These are phyloP conservation scores for Lactarius sp. DNA, from an alignment of 768 basidiomycete species.

Conservation along the genomic window DNA sequence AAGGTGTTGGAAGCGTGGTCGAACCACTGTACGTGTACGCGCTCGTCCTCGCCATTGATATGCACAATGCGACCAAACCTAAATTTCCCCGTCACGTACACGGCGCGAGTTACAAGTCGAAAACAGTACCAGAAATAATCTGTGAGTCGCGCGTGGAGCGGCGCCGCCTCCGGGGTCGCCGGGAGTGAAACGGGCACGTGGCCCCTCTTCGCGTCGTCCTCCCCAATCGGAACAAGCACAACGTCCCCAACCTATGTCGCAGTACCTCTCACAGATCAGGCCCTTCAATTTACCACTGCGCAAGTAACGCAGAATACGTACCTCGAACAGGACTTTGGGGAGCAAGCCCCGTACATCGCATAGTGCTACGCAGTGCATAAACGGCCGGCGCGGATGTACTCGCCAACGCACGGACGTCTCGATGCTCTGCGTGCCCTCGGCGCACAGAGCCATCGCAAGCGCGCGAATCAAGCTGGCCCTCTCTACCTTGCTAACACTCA, in stretches of 20 bases:
- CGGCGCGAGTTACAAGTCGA: no score
- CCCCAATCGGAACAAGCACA: conserved; percentile 46
- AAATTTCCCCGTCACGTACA: background rate
- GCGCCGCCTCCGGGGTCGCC: conserved; percentile 33
- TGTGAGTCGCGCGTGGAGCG: conserved; percentile 39
- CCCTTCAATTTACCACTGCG: background rate
- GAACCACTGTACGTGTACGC: conserved; percentile 69
- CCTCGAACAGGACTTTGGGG: conserved; percentile 11
- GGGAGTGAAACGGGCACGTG: conserved; percentile 37
- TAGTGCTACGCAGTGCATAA: conserved; percentile 13
- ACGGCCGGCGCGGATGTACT: conserved; percentile 17
- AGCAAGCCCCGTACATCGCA: conserved; percentile 5
- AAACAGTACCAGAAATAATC: conserved; percentile 59
- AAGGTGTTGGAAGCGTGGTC: conserved; percentile 61
- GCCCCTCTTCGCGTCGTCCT: conserved; percentile 30
- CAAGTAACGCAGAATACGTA: background rate
- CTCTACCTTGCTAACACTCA: background rate
- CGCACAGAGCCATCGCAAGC: conserved; percentile 15
- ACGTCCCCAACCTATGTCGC: conserved; percentile 58
- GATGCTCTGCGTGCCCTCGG: conserved; percentile 12
- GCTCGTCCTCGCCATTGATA: conserved; percentile 40
- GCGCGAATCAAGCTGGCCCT: conserved; percentile 1
- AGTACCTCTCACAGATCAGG: conserved; percentile 7
- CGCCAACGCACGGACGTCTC: conserved; percentile 15
- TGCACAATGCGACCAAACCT: conserved; percentile 69